Evolutionary conservation across 2,329 filamentous ascomycete genomes (phyloP).

Genomic region (Arthrobotrys iridis): DNA sequence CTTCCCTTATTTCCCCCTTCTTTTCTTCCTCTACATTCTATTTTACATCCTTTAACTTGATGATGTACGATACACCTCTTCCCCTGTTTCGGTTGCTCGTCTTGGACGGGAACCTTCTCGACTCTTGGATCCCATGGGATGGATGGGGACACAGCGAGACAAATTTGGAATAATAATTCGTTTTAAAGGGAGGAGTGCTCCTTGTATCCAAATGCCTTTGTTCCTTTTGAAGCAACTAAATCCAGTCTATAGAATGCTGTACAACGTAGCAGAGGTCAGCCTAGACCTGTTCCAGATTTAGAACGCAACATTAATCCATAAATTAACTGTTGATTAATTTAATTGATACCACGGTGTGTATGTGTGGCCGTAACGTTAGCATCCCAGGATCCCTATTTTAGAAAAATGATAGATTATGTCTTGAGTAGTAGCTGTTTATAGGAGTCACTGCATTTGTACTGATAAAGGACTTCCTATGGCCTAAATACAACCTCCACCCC

Average conservation of each 20-base stretch:
- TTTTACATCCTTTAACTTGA: conserved; percentile 49
- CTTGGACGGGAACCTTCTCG: conserved; percentile 9
- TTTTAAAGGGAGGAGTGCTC: conserved; percentile 15
- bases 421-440: too few species aligned
- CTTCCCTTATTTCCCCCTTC: neutral
- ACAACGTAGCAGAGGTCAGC: neutral
- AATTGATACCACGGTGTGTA: too few species aligned
- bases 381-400: too few species aligned
- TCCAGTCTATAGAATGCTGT: neutral
- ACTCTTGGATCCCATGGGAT: conserved; percentile 2
- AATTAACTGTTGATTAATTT: too few species aligned
- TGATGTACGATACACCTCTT: conserved; percentile 50
- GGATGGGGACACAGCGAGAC: conserved; percentile 9
- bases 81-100: conserved; percentile 23
- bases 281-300: neutral
- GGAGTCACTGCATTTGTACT: too few species aligned
- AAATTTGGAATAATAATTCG: conserved; percentile 40
- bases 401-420: too few species aligned
- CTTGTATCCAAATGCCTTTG: conserved; percentile 27
- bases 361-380: too few species aligned
- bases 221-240: too few species aligned
- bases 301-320: too few species aligned
- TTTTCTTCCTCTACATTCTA: neutral
- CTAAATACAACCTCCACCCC: too few species aligned
- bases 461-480: too few species aligned